Base-by-base conservation (phyloP, 1,139 yeast species). In the Geotrichum bryndzae region DNA sequence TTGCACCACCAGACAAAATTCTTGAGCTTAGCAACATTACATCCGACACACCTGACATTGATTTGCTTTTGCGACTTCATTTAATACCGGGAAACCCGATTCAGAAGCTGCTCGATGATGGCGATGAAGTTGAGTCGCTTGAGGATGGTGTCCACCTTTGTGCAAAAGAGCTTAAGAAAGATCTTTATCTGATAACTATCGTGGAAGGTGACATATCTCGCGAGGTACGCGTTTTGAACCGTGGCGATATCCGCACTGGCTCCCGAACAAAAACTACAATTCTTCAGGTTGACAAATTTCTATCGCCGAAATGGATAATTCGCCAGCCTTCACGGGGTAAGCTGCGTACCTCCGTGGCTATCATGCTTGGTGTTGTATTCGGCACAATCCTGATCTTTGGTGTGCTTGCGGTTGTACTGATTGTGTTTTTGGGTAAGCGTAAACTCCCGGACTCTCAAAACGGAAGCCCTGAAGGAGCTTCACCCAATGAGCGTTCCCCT, bases 1-100 rank as follows among this genome's bases (percentile, higher is more conserved):
- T 94, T 33, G 82, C 91, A 0, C 98, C 98, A 0, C 80, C 86
- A 0, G 77, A 84, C 8, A 80, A 81, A 31, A 84, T 91, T 0
- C 72, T 90, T 64, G 67, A 70, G 18, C 78, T 78, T 63, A 82
- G 80, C 51, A 85, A 86, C 68, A 78, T 85, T 63, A 81, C 88
- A 1, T 66, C 74, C 1, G 71, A 77, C 57, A 69, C 77, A 0
- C 78, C 81, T 0, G 74, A 73, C 55, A 73, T 92, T 46, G 79
- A 79, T 51, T 78, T 82, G 25, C 82, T 90, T 63, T 75, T 90
- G 51, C 81, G 82, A 61, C 76, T 90, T 62, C 98, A 94, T 70
- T 75, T 90, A 50, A 77, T 92, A 3, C 89, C 90, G 1, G 80
- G 82, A 58, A 74, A 79, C 15, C 80, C 82, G 50, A 69, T 79